Evolutionary conservation across 805 yeast species (phyloP).

Genomic region (Metschnikowia lochheadii): DNA sequence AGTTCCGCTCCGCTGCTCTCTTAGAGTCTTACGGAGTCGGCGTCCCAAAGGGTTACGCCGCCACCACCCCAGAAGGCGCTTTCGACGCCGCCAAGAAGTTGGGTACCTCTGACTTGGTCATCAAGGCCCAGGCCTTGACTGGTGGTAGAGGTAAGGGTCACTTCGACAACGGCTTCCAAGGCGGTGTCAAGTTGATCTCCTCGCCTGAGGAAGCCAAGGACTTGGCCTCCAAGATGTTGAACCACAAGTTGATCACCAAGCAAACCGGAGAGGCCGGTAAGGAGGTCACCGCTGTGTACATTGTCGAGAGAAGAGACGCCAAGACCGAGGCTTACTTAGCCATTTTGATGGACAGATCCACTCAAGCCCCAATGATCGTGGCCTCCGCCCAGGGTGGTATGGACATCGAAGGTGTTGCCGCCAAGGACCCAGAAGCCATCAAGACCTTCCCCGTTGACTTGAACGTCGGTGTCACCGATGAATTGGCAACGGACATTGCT

Average conservation of each 20-base stretch:
- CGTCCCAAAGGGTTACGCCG: conserved; percentile 88
- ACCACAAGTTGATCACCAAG: conserved; percentile 92
- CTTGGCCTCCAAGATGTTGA: conserved; percentile 83
- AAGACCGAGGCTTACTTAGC: conserved; percentile 94
- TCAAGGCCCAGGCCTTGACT: conserved; percentile 97
- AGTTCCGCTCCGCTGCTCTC: conserved; percentile 89
- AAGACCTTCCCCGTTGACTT: conserved; percentile 79
- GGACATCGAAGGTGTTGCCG: conserved; percentile 99
- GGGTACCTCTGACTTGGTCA: conserved; percentile 76
- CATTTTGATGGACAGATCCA: conserved; percentile 88
- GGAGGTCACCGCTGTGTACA: conserved; percentile 92
- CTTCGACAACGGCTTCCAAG: conserved; percentile 91
- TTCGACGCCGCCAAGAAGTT: conserved; percentile 73
- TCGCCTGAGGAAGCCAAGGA: conserved; percentile 83
- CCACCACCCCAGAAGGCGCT: conserved; percentile 87
- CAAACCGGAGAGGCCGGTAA: conserved; percentile 98
- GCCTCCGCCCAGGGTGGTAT: conserved; percentile 99
- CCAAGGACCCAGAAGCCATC: conserved; percentile 84
- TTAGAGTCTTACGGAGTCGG: conserved; percentile 81
- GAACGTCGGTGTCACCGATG: conserved; percentile 74
- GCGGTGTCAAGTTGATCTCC: conserved; percentile 90
- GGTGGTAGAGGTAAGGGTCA: conserved; percentile 99
- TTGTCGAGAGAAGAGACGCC: conserved; percentile 92
- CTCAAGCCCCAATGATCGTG: conserved; percentile 87
- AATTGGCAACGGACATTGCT: conserved; percentile 73